Base-by-base conservation (phyloP, 1,284 basidiomycete species). In the Moesziomyces globuligerus region DNA sequence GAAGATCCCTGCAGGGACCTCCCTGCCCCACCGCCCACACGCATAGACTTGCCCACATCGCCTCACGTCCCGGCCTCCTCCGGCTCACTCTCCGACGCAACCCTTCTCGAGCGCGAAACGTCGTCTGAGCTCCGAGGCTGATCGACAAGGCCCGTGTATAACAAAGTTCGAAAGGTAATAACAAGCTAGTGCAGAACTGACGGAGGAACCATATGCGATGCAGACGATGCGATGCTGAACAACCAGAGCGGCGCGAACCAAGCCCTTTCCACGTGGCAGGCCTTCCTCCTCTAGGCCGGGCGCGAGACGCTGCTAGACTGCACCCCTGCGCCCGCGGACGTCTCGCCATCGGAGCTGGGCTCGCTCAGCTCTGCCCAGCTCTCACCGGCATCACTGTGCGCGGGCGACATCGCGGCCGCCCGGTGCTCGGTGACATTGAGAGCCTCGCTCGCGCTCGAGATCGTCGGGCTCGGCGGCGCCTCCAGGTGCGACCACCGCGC, bases 331-430 rank as follows among this genome's bases (percentile, higher is more conserved):
- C 32, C 32, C 1, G 13, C 32, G 0, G 15, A 17, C 5, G 36
- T 28, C 34, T 53, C 53, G 10, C 18, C 48, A n/a, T 56, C 61
- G 18, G 67, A 65, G 5, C 56, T 53, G 29, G 41, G 41, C 13
- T 64, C 51, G 53, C 60, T 64, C 39, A 70, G 25, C 46, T 65
- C 56, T 21, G 67, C 67, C 67, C 67, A 70, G 57, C 67, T 70
- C 10, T 70, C 67, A 26, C 56, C 60, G 11, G 41, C 59, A 37
- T 65, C 67, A 34, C 67, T 70, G 1, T 28, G 17, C 21, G 48
- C 40, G 13, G 13, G 32, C 21, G 65, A 60, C 3, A 45, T 17
- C n/a, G 42, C 43, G 18, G 53, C 58, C 13, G 39, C 34, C 11
- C 41, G 37, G 21, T 54, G 28, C 13, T 4, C 39, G 5, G 34